phyloP scores from a whole-genome alignment of 805 yeast species.

The Vanderwaltozyma verrucispora region DNA sequence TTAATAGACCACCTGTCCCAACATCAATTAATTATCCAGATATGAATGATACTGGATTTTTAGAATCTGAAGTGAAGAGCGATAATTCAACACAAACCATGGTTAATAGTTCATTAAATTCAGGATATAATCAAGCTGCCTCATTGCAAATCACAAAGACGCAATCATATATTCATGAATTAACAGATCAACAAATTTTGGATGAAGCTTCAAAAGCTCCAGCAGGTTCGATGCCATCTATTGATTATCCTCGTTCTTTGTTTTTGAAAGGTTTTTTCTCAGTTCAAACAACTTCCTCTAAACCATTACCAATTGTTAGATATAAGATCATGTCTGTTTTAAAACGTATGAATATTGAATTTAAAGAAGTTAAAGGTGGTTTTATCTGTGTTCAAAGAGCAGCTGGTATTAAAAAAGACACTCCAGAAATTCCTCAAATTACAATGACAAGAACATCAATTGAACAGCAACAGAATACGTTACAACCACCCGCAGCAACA shows the following conservation, averaged over 20 bases:
- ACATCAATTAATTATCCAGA: conserved; percentile 27
- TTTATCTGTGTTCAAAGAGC: conserved; percentile 52
- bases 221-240: conserved; percentile 81
- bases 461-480: conserved; percentile 4
- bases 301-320: conserved; percentile 80
- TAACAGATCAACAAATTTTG: conserved; percentile 40
- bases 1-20: conserved; percentile 26
- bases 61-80: conserved; percentile 36
- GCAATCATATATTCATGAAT: conserved; percentile 3
- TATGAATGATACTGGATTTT: conserved; percentile 35
- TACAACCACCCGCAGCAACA: conserved; percentile 8
- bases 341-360: conserved; percentile 66
- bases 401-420: background rate
- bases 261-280: conserved; percentile 89
- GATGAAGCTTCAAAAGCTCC: conserved; percentile 46
- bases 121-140: background rate
- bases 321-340: conserved; percentile 72
- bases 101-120: background rate
- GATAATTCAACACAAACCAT: background rate
- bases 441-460: background rate
- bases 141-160: background rate
- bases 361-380: conserved; percentile 88
- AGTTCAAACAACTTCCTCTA: conserved; percentile 90
- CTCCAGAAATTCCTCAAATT: background rate
- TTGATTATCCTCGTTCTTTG: conserved; percentile 84